Base-by-base conservation (phyloP, 768 basidiomycete genomes). In the Galerina sulciceps region DNA sequence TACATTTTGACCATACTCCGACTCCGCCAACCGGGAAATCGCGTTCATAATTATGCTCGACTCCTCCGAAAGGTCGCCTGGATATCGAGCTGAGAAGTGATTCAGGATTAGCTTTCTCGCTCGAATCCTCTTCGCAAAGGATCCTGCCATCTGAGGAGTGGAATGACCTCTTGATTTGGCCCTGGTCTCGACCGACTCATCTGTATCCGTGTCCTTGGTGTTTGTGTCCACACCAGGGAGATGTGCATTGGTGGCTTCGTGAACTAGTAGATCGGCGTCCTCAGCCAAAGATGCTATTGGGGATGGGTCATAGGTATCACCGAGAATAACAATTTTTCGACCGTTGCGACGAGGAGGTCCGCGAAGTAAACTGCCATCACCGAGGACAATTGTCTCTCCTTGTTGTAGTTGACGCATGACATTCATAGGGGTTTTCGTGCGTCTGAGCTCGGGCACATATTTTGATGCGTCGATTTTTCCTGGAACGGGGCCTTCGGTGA, bases 161-260 rank as follows among this genome's bases (percentile, higher is more conserved):
- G 92, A 94, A 71, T 97, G 94, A 0, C 94, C 95, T 68, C 92
- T 82, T 2, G 85, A 87, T 69, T 79, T 88, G 6, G 92, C 77
- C 57, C 86, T 82, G 37, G 73, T 72, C 66, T 91, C 83, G 6
- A 94, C 83, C 13, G 66, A 80, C 65, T 85, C 81, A 59, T 81
- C 81, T 6, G 86, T 88, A 55, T 92, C 91, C 2, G 69, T 72
- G 2, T 74, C 72, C 69, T 89, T 90, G 13, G 87, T 88, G 23
- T 75, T 70, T 6, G 74, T 68, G 61, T 91, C 87, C 58, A 91
- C 71, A 3, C 79, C 83, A 1, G 86, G 88, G 3, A 97, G 74
- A 74, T 90, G 85, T 1, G 93, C 91, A 68, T 96, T 96, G 9
- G 94, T 96, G 10, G 91, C 90, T 73, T 97, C 94, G 66, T 97